These are phyloP conservation scores for Exsudoporus frostii DNA, from an alignment of 768 basidiomycete species.

Conservation along the genomic window DNA sequence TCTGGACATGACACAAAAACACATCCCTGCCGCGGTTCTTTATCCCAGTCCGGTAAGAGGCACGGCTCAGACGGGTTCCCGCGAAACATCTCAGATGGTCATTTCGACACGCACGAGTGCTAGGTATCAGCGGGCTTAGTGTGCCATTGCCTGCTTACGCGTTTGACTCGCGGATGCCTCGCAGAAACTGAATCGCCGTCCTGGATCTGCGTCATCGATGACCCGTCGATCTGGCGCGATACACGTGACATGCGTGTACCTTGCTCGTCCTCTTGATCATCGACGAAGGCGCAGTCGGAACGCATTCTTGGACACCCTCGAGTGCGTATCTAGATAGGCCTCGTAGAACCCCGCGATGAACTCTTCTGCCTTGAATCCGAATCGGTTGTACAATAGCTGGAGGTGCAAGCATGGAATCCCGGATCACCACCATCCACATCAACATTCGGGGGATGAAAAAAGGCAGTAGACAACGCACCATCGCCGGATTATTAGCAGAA, in stretches of 20 bases:
- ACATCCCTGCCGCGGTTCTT: no score
- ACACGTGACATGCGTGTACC: neutral
- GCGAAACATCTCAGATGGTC: neutral
- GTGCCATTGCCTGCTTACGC: no score
- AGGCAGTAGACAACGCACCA: constrained; percentile 41
- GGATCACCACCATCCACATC: neutral
- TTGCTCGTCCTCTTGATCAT: constrained; percentile 23
- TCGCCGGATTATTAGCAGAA: constrained; percentile 76
- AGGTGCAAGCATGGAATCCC: neutral
- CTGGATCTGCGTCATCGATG: neutral
- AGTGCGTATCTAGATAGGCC: constrained; percentile 66
- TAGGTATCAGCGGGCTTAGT: neutral
- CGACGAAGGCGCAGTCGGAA: constrained; percentile 73
- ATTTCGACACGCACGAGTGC: neutral
- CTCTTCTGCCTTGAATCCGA: constrained; percentile 86
- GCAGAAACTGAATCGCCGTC: neutral
- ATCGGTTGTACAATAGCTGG: constrained; percentile 78
- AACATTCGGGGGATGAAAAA: neutral
- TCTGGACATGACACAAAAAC: no score
- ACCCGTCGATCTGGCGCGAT: neutral
- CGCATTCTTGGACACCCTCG: constrained; percentile 76
- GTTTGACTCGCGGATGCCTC: no score
- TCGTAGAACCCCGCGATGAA: constrained; percentile 82
- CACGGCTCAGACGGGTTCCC: neutral
- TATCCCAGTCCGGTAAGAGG: neutral